Base-by-base conservation (phyloP, 768 basidiomycete genomes). In the Russula abietina region DNA sequence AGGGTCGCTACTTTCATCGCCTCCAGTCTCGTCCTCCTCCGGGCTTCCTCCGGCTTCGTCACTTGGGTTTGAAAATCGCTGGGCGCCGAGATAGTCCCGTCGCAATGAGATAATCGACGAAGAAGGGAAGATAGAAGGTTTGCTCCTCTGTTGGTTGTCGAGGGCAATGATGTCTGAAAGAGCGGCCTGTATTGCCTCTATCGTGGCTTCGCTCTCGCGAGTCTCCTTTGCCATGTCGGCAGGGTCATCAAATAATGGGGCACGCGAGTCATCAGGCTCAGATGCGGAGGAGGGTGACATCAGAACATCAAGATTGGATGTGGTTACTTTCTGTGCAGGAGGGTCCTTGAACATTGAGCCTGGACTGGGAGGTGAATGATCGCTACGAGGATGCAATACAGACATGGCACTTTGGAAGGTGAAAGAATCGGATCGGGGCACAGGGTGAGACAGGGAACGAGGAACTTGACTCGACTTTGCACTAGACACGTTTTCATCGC, bases 141-240 rank as follows among this genome's bases (percentile, higher is more conserved):
- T 64, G 36, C 73, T 71, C n/a, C 65, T 62, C 58, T 73, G 74
- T 58, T 83, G 80, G 43, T 86, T 80, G 65, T 96, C 91, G 45
- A 88, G 79, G 3, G 93, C 92, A 70, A 99, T 94, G 72, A 99
- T 98, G 71, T 96, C 92, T 11, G 91, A 94, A 65, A 99, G 77
- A 4, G 97, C 97, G 9, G 94, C 94, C 69, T 94, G 93, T 22
- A 98, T 97, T 3, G 96, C 95, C 69, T 94, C 93, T 85, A 98
- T 97, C 43, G 93, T 81, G 56, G 88, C 83, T 72, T 96, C 77
- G 19, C 76, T 88, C 52, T 83, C 85, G 53, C 85, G 80, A 52
- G 87, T 85, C 65, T 76, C 76, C 62, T 79, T 82, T 63, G 64
- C 71, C 3, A 67, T 71, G 62, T 92, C 88, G 64, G 89, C 87